Conservation (phyloP, 371 early-diverging fungal species). For the Mortierella sp. region DNA sequence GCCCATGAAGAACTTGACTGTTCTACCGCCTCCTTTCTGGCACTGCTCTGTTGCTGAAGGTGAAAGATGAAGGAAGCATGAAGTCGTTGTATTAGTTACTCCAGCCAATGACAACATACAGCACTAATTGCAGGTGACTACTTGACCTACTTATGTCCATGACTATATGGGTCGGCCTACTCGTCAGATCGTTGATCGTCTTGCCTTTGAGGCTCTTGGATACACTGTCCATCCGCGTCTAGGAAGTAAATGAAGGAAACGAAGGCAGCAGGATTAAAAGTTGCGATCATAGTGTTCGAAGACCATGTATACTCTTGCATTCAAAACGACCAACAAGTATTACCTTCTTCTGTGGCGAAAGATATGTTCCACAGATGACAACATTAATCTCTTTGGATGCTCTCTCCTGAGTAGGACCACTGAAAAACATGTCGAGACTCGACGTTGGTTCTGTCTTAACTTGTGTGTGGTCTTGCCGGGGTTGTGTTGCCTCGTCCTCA, state of each 20-base stretch:
- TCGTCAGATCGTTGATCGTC: slow-evolving; percentile 23
- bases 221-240: slow-evolving; percentile 30
- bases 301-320: not conserved
- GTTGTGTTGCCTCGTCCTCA: not conserved
- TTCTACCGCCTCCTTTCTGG: slow-evolving; percentile 34
- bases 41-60: slow-evolving; percentile 22
- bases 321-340: not conserved
- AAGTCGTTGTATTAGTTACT: not conserved
- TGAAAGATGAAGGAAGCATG: not conserved
- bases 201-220: slow-evolving; percentile 27
- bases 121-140: not conserved
- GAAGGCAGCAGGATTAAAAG: no score
- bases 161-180: slow-evolving; percentile 42
- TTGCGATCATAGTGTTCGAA: no score
- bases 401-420: slow-evolving; percentile 19
- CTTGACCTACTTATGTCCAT: slow-evolving; percentile 37
- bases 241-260: not conserved
- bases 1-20: slow-evolving; percentile 51
- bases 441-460: slow-evolving; percentile 9
- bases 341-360: slow-evolving; percentile 33
- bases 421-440: not conserved
- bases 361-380: slow-evolving; percentile 26
- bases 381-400: slow-evolving; percentile 18
- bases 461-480: not conserved
- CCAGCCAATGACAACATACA: no score